Conservation (phyloP, 2,329 filamentous ascomycete genomes). For the Chrysosporium queenslandicum region DNA sequence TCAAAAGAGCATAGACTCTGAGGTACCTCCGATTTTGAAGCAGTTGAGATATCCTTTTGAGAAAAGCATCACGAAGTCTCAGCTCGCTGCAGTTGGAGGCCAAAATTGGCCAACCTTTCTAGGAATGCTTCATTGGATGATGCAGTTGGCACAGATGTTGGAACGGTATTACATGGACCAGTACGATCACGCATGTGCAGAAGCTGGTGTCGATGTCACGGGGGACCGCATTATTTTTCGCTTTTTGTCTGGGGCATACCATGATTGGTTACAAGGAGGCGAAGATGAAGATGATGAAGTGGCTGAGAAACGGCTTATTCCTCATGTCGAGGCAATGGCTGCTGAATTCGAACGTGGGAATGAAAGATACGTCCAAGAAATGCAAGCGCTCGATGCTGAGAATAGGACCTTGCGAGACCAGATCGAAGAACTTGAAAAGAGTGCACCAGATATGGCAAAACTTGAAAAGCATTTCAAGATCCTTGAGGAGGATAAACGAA, state of each 20-base stretch:
- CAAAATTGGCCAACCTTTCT: constrained; percentile 96
- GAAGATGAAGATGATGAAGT: constrained; percentile 82
- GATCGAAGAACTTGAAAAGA: constrained; percentile 81
- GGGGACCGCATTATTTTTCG: constrained; percentile 90
- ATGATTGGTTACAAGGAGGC: constrained; percentile 87
- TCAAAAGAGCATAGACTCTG: constrained; percentile 87
- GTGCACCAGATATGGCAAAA: constrained; percentile 69
- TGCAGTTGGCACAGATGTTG: constrained; percentile 92
- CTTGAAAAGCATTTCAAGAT: constrained; percentile 86
- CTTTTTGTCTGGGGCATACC: constrained; percentile 81
- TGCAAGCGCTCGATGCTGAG: constrained; percentile 77
- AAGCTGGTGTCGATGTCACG: constrained; percentile 75
- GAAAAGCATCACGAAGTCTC: constrained; percentile 90
- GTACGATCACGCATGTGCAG: constrained; percentile 83
- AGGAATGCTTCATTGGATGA: constrained; percentile 94
- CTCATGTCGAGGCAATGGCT: constrained; percentile 82
- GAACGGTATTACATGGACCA: constrained; percentile 67
- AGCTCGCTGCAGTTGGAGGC: constrained; percentile 86
- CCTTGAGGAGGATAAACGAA: constrained; percentile 84
- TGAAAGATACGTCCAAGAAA: constrained; percentile 70
- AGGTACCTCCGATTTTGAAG: constrained; percentile 84
- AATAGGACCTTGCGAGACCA: constrained; percentile 71
- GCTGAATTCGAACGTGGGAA: constrained; percentile 77
- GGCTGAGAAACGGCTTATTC: constrained; percentile 64
- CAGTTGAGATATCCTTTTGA: constrained; percentile 92